These are phyloP conservation scores for Lasiodiplodia gonubiensis DNA, from an alignment of 2,329 filamentous ascomycete genomes.

Conservation along the genomic window DNA sequence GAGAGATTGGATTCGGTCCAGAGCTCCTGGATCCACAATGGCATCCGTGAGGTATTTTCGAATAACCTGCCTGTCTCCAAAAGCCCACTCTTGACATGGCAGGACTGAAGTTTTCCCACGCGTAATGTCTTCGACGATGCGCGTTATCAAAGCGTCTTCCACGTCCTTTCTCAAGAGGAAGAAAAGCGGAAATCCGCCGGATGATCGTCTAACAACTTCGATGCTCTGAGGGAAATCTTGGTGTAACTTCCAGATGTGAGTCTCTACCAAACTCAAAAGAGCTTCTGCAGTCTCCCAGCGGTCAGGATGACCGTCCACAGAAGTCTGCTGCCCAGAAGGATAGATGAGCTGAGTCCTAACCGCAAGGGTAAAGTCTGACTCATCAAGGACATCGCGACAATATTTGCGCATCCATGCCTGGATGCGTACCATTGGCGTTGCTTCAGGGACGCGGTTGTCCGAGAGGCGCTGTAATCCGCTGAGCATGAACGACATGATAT, in stretches of 20 bases:
- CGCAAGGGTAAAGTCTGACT: slow-evolving; percentile 57
- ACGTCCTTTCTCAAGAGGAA: slow-evolving; percentile 58
- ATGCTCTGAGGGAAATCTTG: slow-evolving; percentile 53
- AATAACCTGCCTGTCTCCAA: slow-evolving; percentile 38
- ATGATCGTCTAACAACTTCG: slow-evolving; percentile 52
- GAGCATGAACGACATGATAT: slow-evolving; percentile 68
- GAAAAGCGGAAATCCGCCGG: slow-evolving; percentile 58
- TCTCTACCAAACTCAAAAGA: slow-evolving; percentile 41
- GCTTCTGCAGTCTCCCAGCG: slow-evolving; percentile 49
- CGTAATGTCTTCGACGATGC: slow-evolving; percentile 42
- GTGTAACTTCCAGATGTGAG: slow-evolving; percentile 44
- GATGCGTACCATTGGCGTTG: slow-evolving; percentile 56
- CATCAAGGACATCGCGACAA: slow-evolving; percentile 68
- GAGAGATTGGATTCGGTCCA: slow-evolving; percentile 34
- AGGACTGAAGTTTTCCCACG: slow-evolving; percentile 37
- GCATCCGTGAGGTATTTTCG: slow-evolving; percentile 42
- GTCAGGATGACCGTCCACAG: slow-evolving; percentile 48
- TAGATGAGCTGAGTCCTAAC: slow-evolving; percentile 52
- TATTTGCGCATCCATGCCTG: slow-evolving; percentile 57
- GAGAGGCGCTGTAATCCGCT: slow-evolving; percentile 64
- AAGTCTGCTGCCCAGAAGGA: slow-evolving; percentile 48
- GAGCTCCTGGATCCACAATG: slow-evolving; percentile 31
- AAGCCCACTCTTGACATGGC: slow-evolving; percentile 38
- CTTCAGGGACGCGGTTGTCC: slow-evolving; percentile 52
- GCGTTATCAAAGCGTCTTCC: slow-evolving; percentile 38